A percentile compares a stretch with the other conserved stretches of the same genome.
Conservation (phyloP, 257 asterid species). For the Solanum lignicaule region DNA sequence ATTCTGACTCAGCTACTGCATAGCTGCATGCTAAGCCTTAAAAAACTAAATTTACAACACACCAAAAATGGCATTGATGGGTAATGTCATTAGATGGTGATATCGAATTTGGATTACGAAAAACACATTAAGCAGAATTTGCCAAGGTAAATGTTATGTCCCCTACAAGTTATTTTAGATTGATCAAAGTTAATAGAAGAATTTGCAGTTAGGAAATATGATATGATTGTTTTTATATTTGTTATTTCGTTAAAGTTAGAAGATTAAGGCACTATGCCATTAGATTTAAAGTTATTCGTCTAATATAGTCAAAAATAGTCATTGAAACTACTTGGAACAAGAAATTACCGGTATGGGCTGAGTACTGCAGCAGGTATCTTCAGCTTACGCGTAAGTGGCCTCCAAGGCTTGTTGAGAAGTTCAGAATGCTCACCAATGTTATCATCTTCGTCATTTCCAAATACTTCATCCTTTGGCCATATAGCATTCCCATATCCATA, state of each 20-base stretch:
- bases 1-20: background rate
- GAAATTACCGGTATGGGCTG: constrained; percentile 69
- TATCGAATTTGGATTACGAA: background rate
- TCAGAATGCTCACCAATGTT: constrained; percentile 44
- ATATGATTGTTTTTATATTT: background rate
- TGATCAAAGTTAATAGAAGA: background rate
- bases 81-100: background rate
- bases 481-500: constrained; percentile 93
- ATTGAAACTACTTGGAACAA: background rate
- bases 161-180: background rate
- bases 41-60: background rate
- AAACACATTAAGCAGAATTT: background rate
- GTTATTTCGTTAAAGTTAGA: background rate
- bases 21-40: background rate
- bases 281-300: background rate
- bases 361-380: constrained; percentile 69
- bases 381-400: constrained; percentile 81
- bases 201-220: background rate
- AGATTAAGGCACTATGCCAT: background rate
- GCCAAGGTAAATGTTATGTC: background rate
- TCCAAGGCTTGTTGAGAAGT: constrained; percentile 71
- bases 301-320: background rate
- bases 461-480: constrained; percentile 72
- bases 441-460: constrained; percentile 32
- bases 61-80: background rate